Evolutionary conservation across 768 basidiomycete genomes (phyloP), one percentile per base, ranked within the genome.

Genomic region (Trametes coccinea): DNA sequence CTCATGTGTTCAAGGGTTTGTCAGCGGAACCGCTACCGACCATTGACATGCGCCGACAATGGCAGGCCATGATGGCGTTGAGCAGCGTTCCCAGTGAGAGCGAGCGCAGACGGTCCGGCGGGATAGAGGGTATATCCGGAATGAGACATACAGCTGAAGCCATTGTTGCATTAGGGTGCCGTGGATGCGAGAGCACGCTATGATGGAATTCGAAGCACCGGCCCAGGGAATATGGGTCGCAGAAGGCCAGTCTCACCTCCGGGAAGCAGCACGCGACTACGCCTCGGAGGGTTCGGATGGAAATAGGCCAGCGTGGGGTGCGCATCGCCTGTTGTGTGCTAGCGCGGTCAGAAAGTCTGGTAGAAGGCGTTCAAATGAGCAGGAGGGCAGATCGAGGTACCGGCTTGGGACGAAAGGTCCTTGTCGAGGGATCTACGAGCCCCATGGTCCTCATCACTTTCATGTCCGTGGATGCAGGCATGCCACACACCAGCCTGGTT

Each of bases 341-440:
- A 56, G 62, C 33, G 45, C 62, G 48, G 58, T 64, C 58, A 56
- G 62, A 64, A 59, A 17, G 53, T 56, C 58, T 31, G 33, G 30
- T 64, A 34, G 62, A 64, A 64, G 27, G 31, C 13, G 29, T 17
- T 16, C 14, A 30, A 45, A 54, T 40, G 41, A 51, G 53, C n/a
- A 34, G 31, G 22, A 53, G 39, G 54, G 33, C 13, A 37, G 34
- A 16, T 43, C 30, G 48, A 40, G 22, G n/a, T 55, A 40, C 27
- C 29, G 34, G n/a, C 41, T n/a, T 43, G 62, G 62, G 62, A 55
- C 58, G 7, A 27, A 59, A 10, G 30, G 54, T 34, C 62, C 53
- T 51, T 54, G 59, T 59, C 41, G 34, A 60, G 58, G 10, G 49
- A 27, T 48, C 50, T 51, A 54, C 34, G 61, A 58, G 56, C 56